These are phyloP conservation scores for Trametes cingulata DNA, from an alignment of 768 basidiomycete genomes.

Conservation along the genomic window DNA sequence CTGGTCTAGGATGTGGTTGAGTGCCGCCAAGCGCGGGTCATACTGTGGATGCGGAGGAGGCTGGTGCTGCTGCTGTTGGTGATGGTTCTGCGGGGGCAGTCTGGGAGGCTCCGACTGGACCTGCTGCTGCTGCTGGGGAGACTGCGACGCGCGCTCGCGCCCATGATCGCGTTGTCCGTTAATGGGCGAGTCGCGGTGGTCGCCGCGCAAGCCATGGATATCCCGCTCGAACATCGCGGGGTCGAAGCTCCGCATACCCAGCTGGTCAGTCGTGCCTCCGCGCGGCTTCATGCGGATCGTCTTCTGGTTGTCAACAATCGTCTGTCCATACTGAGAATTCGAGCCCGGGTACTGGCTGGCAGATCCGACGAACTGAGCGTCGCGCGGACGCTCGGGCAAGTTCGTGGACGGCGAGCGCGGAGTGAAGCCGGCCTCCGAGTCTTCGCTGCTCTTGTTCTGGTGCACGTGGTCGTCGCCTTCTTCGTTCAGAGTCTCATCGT, in stretches of 20 bases:
- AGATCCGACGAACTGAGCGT: conserved; percentile 30
- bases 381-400: conserved; percentile 50
- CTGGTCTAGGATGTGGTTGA: conserved; percentile 18
- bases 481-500: conserved; percentile 47
- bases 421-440: conserved; percentile 45
- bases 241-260: conserved; percentile 62
- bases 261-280: conserved; percentile 60
- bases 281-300: conserved; percentile 52
- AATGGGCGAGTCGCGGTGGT: conserved; percentile 21
- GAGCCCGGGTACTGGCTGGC: conserved; percentile 27
- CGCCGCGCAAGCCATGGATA: conserved; percentile 23
- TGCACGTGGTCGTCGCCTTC: conserved; percentile 45
- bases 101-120: conserved; percentile 5
- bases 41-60: conserved; percentile 13
- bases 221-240: conserved; percentile 51
- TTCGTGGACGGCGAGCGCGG: conserved; percentile 66
- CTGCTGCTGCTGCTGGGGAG: conserved; percentile 11
- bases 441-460: conserved; percentile 30
- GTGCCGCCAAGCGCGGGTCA: conserved; percentile 16
- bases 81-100: conserved; percentile 1
- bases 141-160: conserved; percentile 24
- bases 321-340: conserved; percentile 22
- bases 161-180: conserved; percentile 24
- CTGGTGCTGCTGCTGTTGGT: background rate
- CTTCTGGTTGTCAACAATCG: conserved; percentile 33